phyloP scores from a whole-genome alignment of 352 stramenopile species.

The Globisporangium sylvaticum region DNA sequence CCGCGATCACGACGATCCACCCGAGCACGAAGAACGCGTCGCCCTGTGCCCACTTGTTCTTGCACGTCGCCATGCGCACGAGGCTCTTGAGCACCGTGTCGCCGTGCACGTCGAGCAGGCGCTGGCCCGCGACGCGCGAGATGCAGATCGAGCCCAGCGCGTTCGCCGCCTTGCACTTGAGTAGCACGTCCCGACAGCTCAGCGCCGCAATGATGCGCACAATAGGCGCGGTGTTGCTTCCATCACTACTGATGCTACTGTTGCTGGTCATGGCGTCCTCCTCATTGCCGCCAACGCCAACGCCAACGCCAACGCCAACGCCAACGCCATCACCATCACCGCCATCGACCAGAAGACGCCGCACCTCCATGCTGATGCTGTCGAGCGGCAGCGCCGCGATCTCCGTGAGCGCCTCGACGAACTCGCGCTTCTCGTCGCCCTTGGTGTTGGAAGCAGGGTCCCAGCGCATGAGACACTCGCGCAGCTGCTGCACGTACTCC shows the following conservation, averaged over 20 bases:
- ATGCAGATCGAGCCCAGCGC: slow-evolving; percentile 69
- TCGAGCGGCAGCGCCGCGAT: slow-evolving; percentile 64
- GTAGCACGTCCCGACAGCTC: slow-evolving; percentile 52
- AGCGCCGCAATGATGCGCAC: slow-evolving; percentile 42
- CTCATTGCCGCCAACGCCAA: not conserved
- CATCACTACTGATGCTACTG: not conserved
- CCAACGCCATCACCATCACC: not conserved
- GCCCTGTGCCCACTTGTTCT: slow-evolving; percentile 72
- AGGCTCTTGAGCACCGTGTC: slow-evolving; percentile 32
- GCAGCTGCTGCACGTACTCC: slow-evolving; percentile 18
- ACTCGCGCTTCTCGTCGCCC: slow-evolving; percentile 35
- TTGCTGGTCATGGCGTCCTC: not conserved
- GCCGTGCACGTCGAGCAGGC: slow-evolving; percentile 46
- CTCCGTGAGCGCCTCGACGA: slow-evolving; percentile 69
- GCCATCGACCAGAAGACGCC: slow-evolving; percentile 42
- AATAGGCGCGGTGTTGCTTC: slow-evolving; percentile 16
- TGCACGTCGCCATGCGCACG: slow-evolving; percentile 54
- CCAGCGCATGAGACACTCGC: slow-evolving; percentile 25
- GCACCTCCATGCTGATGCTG: slow-evolving; percentile 70
- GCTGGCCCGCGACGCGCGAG: slow-evolving; percentile 65
- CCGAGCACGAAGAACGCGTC: slow-evolving; percentile 74
- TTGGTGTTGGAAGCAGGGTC: slow-evolving; percentile 23
- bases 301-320: no score
- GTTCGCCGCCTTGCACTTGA: slow-evolving; percentile 80
- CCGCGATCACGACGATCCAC: slow-evolving; percentile 69